A percentile compares a stretch with the other conserved stretches of the same genome.
These are phyloP conservation scores for Backusella tarrabulga DNA, from an alignment of 192 early-diverging fungal genomes.

Conservation along the genomic window DNA sequence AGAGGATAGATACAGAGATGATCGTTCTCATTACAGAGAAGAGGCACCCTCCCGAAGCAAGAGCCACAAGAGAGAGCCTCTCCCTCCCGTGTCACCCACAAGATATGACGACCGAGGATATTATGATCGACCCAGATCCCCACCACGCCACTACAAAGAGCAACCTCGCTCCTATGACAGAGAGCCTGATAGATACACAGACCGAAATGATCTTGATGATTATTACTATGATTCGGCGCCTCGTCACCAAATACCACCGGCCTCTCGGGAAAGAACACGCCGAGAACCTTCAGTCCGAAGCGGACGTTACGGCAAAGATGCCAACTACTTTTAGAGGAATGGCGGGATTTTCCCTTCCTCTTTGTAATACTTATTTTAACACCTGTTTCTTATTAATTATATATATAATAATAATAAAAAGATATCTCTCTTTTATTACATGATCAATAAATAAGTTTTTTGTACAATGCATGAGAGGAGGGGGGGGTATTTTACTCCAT, in stretches of 20 bases:
- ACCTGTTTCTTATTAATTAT: not conserved
- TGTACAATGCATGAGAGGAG: not conserved
- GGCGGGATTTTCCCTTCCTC: not conserved
- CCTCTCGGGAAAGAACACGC: not conserved
- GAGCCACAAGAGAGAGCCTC: not conserved
- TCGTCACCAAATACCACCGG: not conserved
- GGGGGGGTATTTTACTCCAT: not conserved
- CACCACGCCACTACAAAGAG: not conserved
- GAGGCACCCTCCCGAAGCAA: not conserved
- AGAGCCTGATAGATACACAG: not conserved
- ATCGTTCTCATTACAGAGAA: not conserved
- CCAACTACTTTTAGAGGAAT: conserved; percentile 8
- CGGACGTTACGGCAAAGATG: not conserved
- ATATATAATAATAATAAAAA: not conserved
- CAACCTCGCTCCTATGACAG: not conserved
- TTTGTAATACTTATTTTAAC: not conserved
- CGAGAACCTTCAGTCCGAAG: conserved; percentile 4
- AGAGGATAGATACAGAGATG: not conserved
- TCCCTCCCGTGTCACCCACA: not conserved
- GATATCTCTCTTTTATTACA: not conserved
- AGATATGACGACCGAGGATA: not conserved
- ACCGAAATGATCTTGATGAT: conserved; percentile 13
- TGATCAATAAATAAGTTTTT: not conserved
- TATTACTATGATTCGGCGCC: conserved; percentile 5
- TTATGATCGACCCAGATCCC: not conserved